Conservation (phyloP, 345 rosid genomes). For the Arabis hirsuta region DNA sequence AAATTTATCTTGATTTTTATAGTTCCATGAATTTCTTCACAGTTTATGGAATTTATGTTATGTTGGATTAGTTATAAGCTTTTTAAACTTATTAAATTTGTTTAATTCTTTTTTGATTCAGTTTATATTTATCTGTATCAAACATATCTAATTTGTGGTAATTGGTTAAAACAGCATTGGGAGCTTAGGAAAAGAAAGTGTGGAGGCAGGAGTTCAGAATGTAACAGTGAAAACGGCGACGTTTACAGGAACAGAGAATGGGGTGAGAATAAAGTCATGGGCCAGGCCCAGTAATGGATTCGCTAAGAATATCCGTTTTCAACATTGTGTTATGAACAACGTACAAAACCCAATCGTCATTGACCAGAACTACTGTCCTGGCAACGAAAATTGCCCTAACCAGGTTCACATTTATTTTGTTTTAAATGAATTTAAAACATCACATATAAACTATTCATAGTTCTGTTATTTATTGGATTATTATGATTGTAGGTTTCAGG, state of each 20-base stretch:
- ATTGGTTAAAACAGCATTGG: constrained; percentile 49
- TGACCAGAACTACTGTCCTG: constrained; percentile 69
- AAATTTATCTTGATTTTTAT: too few species aligned
- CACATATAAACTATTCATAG: not conserved
- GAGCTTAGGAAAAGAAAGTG: constrained; percentile 47
- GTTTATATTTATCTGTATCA: not conserved
- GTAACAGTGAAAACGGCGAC: constrained; percentile 50
- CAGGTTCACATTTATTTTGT: constrained; percentile 28
- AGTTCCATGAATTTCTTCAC: not conserved
- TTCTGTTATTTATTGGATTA: not conserved
- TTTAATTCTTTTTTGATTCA: not conserved
- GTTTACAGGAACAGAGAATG: constrained; percentile 52
- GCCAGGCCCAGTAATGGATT: constrained; percentile 62
- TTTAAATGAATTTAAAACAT: not conserved
- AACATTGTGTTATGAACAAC: constrained; percentile 45
- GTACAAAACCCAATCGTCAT: constrained; percentile 61
- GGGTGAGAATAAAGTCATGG: constrained; percentile 70
- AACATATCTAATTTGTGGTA: not conserved
- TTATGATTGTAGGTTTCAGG: constrained; percentile 54
- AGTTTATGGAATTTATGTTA: not conserved
- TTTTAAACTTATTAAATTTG: too few species aligned
- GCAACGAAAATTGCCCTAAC: constrained; percentile 44
- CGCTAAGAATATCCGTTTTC: constrained; percentile 50
- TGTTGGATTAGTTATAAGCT: too few species aligned
- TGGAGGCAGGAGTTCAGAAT: constrained; percentile 57